Conservation (phyloP, 441 rosid genomes). For the Brassica hybrid region DNA sequence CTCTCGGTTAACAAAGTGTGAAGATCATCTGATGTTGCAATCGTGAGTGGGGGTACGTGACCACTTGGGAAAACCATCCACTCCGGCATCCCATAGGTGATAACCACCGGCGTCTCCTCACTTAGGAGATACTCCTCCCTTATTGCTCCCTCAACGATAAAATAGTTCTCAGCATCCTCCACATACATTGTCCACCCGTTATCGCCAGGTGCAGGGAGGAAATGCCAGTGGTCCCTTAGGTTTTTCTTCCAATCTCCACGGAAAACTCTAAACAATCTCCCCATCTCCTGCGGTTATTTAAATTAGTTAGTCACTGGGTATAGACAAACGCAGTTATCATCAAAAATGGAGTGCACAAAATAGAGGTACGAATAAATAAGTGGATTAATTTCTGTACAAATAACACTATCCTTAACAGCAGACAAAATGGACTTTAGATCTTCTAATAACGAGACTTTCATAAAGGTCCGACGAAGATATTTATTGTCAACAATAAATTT, state of each 20-base stretch:
- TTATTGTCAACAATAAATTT: too few species aligned
- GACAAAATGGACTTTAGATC: too few species aligned
- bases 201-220: not conserved
- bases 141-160: not conserved
- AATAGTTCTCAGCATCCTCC: not conserved
- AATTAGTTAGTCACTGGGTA: too few species aligned
- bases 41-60: not conserved
- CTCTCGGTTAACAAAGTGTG: not conserved
- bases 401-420: too few species aligned
- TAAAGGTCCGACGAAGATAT: too few species aligned
- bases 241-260: not conserved
- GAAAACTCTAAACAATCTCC: not conserved
- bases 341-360: too few species aligned
- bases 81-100: not conserved
- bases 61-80: not conserved
- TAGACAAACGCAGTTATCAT: too few species aligned
- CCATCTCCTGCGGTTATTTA: not conserved
- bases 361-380: too few species aligned
- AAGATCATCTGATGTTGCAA: not conserved
- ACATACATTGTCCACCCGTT: too few species aligned
- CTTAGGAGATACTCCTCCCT: not conserved
- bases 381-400: too few species aligned
- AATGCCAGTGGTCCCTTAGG: not conserved
- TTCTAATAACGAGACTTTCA: too few species aligned
- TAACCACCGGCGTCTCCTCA: not conserved